Percentiles rank a stretch among this genome's conserved stretches.
Conservation (phyloP, 1,284 basidiomycete species). For the Ganoderma resinaceum region DNA sequence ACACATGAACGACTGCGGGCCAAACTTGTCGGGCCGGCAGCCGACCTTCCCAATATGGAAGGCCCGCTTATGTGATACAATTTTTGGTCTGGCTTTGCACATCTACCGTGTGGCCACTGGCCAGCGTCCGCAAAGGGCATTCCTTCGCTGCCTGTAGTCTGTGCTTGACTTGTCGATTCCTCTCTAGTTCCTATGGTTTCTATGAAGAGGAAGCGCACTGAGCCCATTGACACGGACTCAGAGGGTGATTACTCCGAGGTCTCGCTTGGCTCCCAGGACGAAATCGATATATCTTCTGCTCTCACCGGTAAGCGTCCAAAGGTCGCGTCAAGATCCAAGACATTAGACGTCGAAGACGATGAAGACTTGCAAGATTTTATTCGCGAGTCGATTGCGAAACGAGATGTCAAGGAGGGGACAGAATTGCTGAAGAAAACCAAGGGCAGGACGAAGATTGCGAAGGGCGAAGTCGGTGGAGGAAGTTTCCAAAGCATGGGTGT, state of each 20-base stretch:
- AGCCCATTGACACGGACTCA: conserved; percentile 9
- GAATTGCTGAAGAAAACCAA: conserved; percentile 75
- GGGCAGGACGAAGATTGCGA: conserved; percentile 59
- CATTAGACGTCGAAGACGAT: conserved; percentile 44
- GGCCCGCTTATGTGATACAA: conserved; percentile 21
- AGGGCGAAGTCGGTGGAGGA: conserved; percentile 81
- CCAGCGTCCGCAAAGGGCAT: background rate
- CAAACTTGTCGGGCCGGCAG: background rate
- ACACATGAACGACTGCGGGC: too few species aligned
- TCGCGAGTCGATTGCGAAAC: conserved; percentile 66
- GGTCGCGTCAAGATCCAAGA: conserved; percentile 28
- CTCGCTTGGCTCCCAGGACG: conserved; percentile 43
- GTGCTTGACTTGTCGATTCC: background rate
- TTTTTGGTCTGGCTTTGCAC: conserved; percentile 21
- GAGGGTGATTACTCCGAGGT: conserved; percentile 40
- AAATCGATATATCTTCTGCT: conserved; percentile 55
- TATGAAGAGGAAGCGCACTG: conserved; percentile 27
- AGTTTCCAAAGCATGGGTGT: conserved; percentile 90
- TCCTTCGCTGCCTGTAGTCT: background rate
- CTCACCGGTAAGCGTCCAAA: conserved; percentile 47
- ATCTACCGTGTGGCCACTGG: too few species aligned
- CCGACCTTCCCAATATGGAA: conserved; percentile 9
- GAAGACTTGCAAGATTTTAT: conserved; percentile 69
- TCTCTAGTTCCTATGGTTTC: conserved; percentile 20
- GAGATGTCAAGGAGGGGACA: conserved; percentile 74